Conservation (phyloP, 1,139 yeast species). For the Geotrichum klebahnii region DNA sequence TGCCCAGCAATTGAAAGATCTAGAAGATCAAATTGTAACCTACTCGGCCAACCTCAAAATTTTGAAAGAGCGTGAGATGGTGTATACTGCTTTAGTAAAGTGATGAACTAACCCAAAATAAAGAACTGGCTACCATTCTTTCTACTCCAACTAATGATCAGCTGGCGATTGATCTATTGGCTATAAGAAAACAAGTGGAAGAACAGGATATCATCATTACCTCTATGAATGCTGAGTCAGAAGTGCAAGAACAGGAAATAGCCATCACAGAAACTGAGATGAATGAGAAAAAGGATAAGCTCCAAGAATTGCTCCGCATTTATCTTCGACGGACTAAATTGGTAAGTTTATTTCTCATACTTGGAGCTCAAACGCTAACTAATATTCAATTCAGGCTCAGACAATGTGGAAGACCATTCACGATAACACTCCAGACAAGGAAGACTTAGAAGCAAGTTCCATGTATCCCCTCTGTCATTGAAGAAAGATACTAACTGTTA, state of each 20-base stretch:
- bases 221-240: background rate
- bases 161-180: slow-evolving; percentile 5
- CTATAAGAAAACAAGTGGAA: slow-evolving; percentile 4
- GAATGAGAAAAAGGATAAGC: background rate
- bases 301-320: slow-evolving; percentile 9
- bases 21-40: slow-evolving; percentile 23
- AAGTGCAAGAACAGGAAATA: background rate
- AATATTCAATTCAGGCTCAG: slow-evolving; percentile 9
- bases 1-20: slow-evolving; percentile 21
- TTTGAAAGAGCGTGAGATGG: slow-evolving; percentile 21
- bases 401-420: slow-evolving; percentile 18
- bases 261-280: slow-evolving; percentile 4
- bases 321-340: slow-evolving; percentile 18
- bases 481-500: background rate
- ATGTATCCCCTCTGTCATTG: background rate
- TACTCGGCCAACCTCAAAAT: slow-evolving; percentile 21
- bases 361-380: background rate
- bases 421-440: slow-evolving; percentile 16
- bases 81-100: background rate
- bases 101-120: background rate
- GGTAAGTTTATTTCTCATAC: slow-evolving; percentile 16
- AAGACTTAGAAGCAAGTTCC: slow-evolving; percentile 14
- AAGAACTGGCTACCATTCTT: slow-evolving; percentile 11
- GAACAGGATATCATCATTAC: background rate
- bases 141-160: slow-evolving; percentile 22